Evolutionary conservation across 225 moss, liverwort and hornwort genomes (phyloP), one percentile per base, ranked within the genome.

Genomic region (Rhytidiadelphus loreus): DNA sequence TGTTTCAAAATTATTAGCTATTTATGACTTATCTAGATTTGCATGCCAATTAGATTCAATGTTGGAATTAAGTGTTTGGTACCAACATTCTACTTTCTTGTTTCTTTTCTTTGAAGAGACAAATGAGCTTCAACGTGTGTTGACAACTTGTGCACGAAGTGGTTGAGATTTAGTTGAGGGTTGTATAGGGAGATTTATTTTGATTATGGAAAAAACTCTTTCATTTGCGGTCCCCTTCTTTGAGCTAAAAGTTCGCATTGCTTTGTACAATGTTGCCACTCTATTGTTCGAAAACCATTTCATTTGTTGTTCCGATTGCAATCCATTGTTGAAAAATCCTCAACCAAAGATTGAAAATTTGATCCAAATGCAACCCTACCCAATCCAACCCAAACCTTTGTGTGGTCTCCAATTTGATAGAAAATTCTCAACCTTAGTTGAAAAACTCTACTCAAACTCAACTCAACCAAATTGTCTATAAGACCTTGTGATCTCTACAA

Each of bases 361-460:
- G 68, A 68, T n/a, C 7, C 6, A 22, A n/a, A n/a, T 68, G 4
- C n/a, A 68, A 37, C 20, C 11, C 11, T 37, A 66, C 5, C 20
- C 20, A 65, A 66, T 65, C 33, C 18, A 64, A 3, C 11, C 11
- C 11, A 66, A 37, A 20, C 3, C n/a, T 12, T 13, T n/a, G 1
- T 22, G 4, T 1, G 0, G 2, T 7, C n/a, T 0, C n/a, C n/a
- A n/a, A n/a, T 21, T n/a, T n/a, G 6, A 4, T 22, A 1, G 3
- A 66, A n/a, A 22, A n/a, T 6, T 37, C 35, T 20, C 35, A 65
- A 66, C 6, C 6, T 33, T 7, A 19, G 2, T 37, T 37, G 21
- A 66, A 66, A 65, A 66, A 66, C 11, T 66, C 6, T 21, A 66
- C 12, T 20, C 10, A 65, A 35, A 66, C 2, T 21, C n/a, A 61